Percentiles rank a stretch among this genome's conserved stretches.
These are phyloP conservation scores for Sclerotinia minor DNA, from an alignment of 2,329 filamentous ascomycete genomes.

Conservation along the genomic window DNA sequence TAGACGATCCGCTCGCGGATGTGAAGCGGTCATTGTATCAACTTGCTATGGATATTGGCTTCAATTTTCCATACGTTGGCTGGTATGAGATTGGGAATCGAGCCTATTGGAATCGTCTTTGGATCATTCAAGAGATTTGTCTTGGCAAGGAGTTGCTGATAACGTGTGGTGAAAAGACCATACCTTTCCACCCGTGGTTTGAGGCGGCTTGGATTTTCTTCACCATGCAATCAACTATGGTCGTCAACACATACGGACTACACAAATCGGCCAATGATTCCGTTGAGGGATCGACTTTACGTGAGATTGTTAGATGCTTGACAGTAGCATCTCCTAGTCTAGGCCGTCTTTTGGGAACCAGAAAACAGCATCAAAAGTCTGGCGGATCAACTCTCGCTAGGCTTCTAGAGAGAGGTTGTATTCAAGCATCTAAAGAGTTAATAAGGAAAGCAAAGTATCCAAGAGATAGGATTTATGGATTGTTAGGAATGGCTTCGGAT, in stretches of 20 bases:
- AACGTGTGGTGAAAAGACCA: slow-evolving; percentile 13
- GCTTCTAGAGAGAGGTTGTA: slow-evolving; percentile 16
- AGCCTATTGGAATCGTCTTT: slow-evolving; percentile 26
- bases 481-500: slow-evolving; percentile 24
- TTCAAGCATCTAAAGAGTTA: not conserved
- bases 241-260: not conserved
- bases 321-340: not conserved
- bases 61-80: slow-evolving; percentile 18
- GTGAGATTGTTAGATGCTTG: not conserved
- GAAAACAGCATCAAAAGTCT: slow-evolving; percentile 19
- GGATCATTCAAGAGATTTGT: slow-evolving; percentile 29
- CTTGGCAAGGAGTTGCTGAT: slow-evolving; percentile 22
- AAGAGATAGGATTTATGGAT: slow-evolving; percentile 26
- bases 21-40: slow-evolving; percentile 14
- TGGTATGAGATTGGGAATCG: slow-evolving; percentile 13
- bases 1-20: slow-evolving; percentile 1
- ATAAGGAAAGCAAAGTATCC: slow-evolving; percentile 25
- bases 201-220: slow-evolving; percentile 20
- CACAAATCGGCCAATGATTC: not conserved
- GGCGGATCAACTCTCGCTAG: slow-evolving; percentile 1
- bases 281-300: not conserved
- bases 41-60: slow-evolving; percentile 16
- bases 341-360: slow-evolving; percentile 13
- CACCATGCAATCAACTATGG: slow-evolving; percentile 7
- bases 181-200: slow-evolving; percentile 19